A percentile compares a stretch with the other conserved stretches of the same genome.
These are phyloP conservation scores for Eimeria sp. DNA, from an alignment of 169 alveolate genomes.

Conservation along the genomic window DNA sequence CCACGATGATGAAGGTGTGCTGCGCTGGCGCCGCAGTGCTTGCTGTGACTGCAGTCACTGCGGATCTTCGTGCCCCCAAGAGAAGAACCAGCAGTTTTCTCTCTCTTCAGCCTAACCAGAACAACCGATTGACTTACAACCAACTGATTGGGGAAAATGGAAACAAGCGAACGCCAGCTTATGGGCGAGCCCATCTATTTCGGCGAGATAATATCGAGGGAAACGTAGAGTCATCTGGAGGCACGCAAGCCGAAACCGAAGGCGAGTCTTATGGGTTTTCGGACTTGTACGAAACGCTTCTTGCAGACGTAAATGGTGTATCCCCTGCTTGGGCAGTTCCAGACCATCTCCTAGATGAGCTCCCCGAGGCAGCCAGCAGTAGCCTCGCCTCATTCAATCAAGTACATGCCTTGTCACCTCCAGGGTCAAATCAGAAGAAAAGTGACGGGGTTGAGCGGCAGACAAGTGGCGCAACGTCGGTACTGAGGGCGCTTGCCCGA, in stretches of 20 bases:
- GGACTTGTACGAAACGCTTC: not conserved
- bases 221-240: not conserved
- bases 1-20: not conserved
- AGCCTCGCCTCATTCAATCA: not conserved
- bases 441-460: not conserved
- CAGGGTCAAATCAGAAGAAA: not conserved
- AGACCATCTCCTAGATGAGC: not conserved
- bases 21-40: slow-evolving; percentile 29
- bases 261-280: not conserved
- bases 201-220: not conserved
- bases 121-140: not conserved
- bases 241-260: not conserved
- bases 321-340: not conserved
- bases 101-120: not conserved
- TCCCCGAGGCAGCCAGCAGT: not conserved
- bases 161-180: not conserved
- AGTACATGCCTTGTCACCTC: not conserved
- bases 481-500: not conserved
- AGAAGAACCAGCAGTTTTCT: not conserved
- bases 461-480: not conserved
- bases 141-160: not conserved
- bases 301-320: not conserved
- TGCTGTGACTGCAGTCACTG: slow-evolving; percentile 5
- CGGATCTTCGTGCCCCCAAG: not conserved
- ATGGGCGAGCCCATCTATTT: not conserved